Percentiles rank a stretch among this genome's conserved stretches.
Evolutionary conservation across 352 stramenopile species (phyloP).

Genomic region (Bremia lactucae): DNA sequence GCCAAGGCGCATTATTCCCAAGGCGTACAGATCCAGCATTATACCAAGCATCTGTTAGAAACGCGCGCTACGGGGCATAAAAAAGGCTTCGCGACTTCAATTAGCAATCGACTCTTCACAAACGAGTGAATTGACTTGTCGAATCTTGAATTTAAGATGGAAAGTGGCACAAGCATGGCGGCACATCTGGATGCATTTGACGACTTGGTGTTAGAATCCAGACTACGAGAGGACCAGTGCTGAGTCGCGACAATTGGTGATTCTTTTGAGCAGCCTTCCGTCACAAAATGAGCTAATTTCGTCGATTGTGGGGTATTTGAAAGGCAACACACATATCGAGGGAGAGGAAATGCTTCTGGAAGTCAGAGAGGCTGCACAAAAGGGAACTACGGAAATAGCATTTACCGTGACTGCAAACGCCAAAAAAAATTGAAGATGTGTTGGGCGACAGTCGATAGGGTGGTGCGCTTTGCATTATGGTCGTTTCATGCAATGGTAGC

Average conservation of each 20-base stretch:
- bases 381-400: neutral
- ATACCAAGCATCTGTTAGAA: too few relatives aligned
- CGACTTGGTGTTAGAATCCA: neutral
- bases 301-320: neutral
- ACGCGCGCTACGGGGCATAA: too few relatives aligned
- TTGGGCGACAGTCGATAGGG: too few relatives aligned
- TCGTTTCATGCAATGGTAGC: too few relatives aligned
- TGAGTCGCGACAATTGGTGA: neutral
- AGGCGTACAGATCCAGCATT: too few relatives aligned
- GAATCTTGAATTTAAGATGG: neutral
- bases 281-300: neutral
- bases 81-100: neutral
- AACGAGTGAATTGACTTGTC: neutral
- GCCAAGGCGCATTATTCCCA: too few relatives aligned
- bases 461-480: too few relatives aligned
- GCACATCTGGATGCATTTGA: neutral
- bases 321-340: neutral
- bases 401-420: neutral
- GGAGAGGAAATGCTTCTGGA: neutral
- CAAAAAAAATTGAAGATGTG: too few relatives aligned
- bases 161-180: neutral
- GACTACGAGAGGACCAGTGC: neutral
- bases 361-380: neutral
- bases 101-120: neutral
- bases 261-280: neutral